Base-by-base conservation (phyloP, 2,329 filamentous ascomycete genomes). In the Alternaria sp. region DNA sequence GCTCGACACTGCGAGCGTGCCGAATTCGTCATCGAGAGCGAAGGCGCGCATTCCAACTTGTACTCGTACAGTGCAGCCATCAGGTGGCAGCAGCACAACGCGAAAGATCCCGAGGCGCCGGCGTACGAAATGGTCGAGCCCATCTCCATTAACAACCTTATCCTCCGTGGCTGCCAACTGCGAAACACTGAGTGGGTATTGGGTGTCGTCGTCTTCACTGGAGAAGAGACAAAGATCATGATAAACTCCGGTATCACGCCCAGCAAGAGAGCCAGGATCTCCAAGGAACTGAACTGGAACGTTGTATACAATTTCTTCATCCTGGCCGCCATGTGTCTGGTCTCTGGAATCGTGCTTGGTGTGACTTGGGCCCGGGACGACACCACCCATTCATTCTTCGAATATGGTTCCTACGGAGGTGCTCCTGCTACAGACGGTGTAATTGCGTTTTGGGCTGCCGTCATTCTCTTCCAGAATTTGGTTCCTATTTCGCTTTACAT, bases 201-300 rank as follows among this genome's bases (percentile, higher is more conserved):
- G 6, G 95, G 94, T 54, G 87, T 99, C 3, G 94, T 98, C 51
- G 84, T 97, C 18, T 99, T 97, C 80, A 98, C 95, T 14, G 95
- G 95, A 34, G 89, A 94, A 74, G 94, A 99, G 78, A 97, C 94
- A 34, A 99, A 98, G 82, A 98, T 97, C 78, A 99, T 99, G 95
- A 91, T 97, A 83, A 99, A 99, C 77, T 92, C 95, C 28, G 95
- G 95, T 62, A 90, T 94, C 64, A 99, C 95, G 2, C 95, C 96
- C 12, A 97, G 89, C 77, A 99, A 99, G 83, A 91, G 94, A 64
- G 89, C 95, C 38, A 89, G 92, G 68, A 94, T 99, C 71, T 92
- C 94, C 54, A 90, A 93, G 65, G 94, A 97, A 77, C 86, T 99
- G 69, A 99, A 99, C 82, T 96, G 93, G 87, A 97, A 97, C 79